phyloP scores from a whole-genome alignment of 768 basidiomycete species.

The Mycena galericulata region DNA sequence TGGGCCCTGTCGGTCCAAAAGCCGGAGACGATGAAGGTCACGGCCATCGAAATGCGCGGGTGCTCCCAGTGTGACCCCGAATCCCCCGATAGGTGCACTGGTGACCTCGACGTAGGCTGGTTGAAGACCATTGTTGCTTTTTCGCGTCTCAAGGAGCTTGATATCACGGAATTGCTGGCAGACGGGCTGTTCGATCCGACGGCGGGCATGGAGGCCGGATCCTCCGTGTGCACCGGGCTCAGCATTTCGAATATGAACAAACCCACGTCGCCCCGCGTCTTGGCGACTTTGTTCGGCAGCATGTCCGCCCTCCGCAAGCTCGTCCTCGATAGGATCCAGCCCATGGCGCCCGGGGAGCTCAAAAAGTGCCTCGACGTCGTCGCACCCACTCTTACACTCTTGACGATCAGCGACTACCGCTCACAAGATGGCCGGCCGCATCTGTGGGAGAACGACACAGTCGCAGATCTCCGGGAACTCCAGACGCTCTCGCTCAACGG shows the following conservation, averaged over 20 bases:
- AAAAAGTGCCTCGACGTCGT: slow-evolving; percentile 12
- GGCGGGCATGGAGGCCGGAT: not conserved
- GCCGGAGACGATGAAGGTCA: not conserved
- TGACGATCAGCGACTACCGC: slow-evolving; percentile 6
- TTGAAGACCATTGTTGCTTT: slow-evolving; percentile 11
- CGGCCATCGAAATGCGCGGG: not conserved
- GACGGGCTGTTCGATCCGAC: not conserved
- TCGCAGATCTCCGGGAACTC: not conserved
- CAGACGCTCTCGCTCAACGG: slow-evolving; percentile 8
- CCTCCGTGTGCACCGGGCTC: not conserved
- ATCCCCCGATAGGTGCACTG: not conserved
- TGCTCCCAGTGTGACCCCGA: slow-evolving; percentile 3
- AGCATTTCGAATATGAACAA: not conserved
- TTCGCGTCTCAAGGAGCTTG: slow-evolving; percentile 12
- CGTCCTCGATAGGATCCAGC: slow-evolving; percentile 4
- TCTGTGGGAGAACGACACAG: slow-evolving; percentile 11
- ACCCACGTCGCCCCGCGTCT: not conserved
- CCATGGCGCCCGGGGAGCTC: not conserved
- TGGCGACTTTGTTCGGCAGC: not conserved
- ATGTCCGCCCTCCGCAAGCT: slow-evolving; percentile 14
- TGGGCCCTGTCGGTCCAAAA: not conserved
- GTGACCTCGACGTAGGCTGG: not conserved
- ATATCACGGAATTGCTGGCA: not conserved
- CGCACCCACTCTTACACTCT: slow-evolving; percentile 2
- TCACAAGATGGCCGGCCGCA: not conserved